Conservation (phyloP, 345 rosid species). For the Aquilaria yunnanensis region DNA sequence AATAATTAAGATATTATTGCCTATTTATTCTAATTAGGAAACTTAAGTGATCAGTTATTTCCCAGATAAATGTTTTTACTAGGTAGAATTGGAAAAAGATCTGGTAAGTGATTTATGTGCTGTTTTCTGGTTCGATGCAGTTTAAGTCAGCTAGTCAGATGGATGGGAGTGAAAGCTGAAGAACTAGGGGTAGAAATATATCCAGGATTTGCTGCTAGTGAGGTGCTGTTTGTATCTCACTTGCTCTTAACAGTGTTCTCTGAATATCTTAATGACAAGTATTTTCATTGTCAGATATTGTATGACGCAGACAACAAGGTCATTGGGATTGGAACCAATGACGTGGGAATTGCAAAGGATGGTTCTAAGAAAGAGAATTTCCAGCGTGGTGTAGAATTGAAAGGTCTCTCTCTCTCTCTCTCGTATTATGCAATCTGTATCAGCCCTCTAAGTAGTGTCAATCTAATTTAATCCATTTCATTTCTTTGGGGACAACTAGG, state of each 20-base stretch:
- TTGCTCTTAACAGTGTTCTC: slow-evolving; percentile 1
- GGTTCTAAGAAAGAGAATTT: slow-evolving; percentile 83
- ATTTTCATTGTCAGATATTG: slow-evolving; percentile 48
- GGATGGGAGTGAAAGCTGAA: slow-evolving; percentile 94
- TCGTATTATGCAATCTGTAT: background rate
- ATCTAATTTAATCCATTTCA: background rate
- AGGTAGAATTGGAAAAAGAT: too few relatives aligned
- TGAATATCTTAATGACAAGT: slow-evolving; percentile 14
- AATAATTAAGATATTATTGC: too few relatives aligned
- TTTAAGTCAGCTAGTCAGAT: slow-evolving; percentile 79
- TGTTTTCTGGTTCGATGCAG: slow-evolving; percentile 25
- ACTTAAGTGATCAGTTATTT: background rate
- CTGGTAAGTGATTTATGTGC: too few relatives aligned
- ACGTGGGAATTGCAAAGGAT: slow-evolving; percentile 95
- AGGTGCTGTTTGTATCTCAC: slow-evolving; percentile 38
- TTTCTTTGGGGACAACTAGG: background rate
- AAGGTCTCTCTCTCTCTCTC: slow-evolving; percentile 44
- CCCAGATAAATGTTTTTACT: background rate
- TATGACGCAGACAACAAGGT: slow-evolving; percentile 59
- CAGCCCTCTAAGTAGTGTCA: too few relatives aligned
- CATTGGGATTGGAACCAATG: slow-evolving; percentile 83
- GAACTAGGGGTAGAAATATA: slow-evolving; percentile 93
- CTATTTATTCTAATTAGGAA: background rate
- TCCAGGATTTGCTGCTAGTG: slow-evolving; percentile 94
- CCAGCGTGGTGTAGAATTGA: slow-evolving; percentile 76